Base-by-base conservation (phyloP, 352 stramenopile genomes). In the Globisporangium nodosum region DNA sequence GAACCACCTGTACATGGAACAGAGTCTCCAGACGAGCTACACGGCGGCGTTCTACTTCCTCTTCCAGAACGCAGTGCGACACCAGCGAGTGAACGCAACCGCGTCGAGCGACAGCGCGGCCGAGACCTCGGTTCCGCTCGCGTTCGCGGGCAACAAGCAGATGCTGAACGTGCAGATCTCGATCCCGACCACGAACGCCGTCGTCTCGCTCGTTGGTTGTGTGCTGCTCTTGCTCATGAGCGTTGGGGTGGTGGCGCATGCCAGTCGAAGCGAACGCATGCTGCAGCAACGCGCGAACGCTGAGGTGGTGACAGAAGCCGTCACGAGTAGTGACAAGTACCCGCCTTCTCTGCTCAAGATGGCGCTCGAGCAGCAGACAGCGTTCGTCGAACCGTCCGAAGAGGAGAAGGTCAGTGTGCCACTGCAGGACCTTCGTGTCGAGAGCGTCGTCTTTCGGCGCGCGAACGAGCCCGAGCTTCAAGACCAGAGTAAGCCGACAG, bases 1-100 rank as follows among this genome's bases (percentile, higher is more conserved):
- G 48, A 78, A 78, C 24, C 67, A 81, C 39, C 8, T 78, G 35
- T 78, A 81, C 56, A 68, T 76, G 20, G 70, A 78, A 21, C 43
- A 60, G 37, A 74, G 59, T 8, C 58, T 79, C 13, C 73, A 79
- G 48, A 50, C 65, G 5, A 54, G 63, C n/a, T 75, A 79, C 46
- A 77, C 68, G 0, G 49, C 67, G 0, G 70, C 68, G 1, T 61
- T 70, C 16, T 77, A 65, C 57, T 77, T 66, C 30, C 43, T 77
- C 15, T 77, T 73, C 55, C 65, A 81, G 35, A 68, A 71, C 35
- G 73, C 49, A 0, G 49, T 74, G 50, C 52, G 9, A 0, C 59
- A 58, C 1, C 24, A 27, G 40, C 40, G 40, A 18, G 12, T n/a
- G 40, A 46, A 46, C 40, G 40, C 40, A 5, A 46, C 40, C 9